A percentile compares a stretch with the other conserved stretches of the same genome.
These are phyloP conservation scores for Talaromyces wortmannii DNA, from an alignment of 495 filamentous ascomycete species.

Conservation along the genomic window DNA sequence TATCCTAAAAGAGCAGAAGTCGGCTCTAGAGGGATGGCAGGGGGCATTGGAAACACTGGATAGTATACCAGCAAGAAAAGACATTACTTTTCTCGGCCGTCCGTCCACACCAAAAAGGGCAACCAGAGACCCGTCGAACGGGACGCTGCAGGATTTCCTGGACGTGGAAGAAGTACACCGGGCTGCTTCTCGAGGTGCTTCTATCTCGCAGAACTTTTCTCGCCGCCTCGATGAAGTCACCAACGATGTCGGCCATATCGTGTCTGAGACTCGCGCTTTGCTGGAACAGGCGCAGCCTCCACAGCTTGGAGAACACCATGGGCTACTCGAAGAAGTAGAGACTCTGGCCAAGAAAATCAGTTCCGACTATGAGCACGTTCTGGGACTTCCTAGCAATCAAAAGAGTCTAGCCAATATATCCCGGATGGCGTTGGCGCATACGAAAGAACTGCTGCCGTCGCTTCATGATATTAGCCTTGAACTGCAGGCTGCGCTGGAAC, in stretches of 20 bases:
- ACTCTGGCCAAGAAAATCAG: constrained; percentile 77
- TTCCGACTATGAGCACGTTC: constrained; percentile 76
- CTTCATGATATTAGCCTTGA: constrained; percentile 64
- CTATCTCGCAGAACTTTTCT: constrained; percentile 44
- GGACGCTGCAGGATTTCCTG: constrained; percentile 66
- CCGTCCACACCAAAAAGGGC: constrained; percentile 35
- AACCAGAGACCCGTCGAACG: constrained; percentile 18
- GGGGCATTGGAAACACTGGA: constrained; percentile 54
- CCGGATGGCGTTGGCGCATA: constrained; percentile 80
- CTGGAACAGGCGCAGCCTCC: constrained; percentile 24
- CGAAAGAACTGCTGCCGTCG: constrained; percentile 78
- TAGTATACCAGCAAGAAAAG: constrained; percentile 52
- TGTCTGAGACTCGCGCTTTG: constrained; percentile 46
- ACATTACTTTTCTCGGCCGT: constrained; percentile 45
- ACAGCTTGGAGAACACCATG: constrained; percentile 37
- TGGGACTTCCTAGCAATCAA: constrained; percentile 56
- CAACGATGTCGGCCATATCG: constrained; percentile 42
- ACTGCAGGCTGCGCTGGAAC: constrained; percentile 64
- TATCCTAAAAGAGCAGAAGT: constrained; percentile 62
- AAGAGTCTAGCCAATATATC: constrained; percentile 76
- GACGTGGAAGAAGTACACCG: constrained; percentile 58
- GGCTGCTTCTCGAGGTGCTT: constrained; percentile 46
- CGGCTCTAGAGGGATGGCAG: constrained; percentile 61
- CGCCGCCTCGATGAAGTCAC: constrained; percentile 45
- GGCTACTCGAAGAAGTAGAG: constrained; percentile 77